These are phyloP conservation scores for Colletotrichum sp. DNA, from an alignment of 2,329 filamentous ascomycete genomes.

Conservation along the genomic window DNA sequence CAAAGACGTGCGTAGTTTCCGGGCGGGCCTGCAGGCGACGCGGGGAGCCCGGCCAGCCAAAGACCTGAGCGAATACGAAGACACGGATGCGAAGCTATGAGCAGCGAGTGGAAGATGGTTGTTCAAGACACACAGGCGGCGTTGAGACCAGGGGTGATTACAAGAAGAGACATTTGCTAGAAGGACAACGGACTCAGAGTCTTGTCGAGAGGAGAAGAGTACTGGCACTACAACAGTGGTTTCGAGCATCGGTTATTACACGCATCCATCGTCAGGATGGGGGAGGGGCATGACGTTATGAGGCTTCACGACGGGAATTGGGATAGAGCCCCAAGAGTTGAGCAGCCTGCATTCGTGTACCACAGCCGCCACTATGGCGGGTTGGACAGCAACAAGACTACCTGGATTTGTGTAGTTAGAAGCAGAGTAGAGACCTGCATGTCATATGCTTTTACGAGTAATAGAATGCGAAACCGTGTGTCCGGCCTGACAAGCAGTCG, in stretches of 20 bases:
- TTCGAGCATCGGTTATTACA: background rate
- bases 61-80: constrained; percentile 85
- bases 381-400: background rate
- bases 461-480: background rate
- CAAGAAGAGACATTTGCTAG: constrained; percentile 8
- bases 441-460: background rate
- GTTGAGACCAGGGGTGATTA: constrained; percentile 8
- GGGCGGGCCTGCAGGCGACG: constrained; percentile 75
- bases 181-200: constrained; percentile 6
- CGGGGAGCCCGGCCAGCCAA: constrained; percentile 74
- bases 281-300: constrained; percentile 8
- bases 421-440: background rate
- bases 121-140: background rate
- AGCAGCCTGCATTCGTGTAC: background rate
- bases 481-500: background rate
- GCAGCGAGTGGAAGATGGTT: background rate
- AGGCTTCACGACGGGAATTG: constrained; percentile 6
- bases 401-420: background rate
- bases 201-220: background rate
- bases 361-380: background rate
- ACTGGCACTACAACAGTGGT: background rate
- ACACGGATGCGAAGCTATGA: constrained; percentile 82
- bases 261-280: background rate
- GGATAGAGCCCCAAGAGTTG: background rate
- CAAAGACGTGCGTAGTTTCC: constrained; percentile 80